A percentile compares a stretch with the other conserved stretches of the same genome.
These are phyloP conservation scores for Fraxinus quadrangulata DNA, from an alignment of 257 asterid genomes.

Conservation along the genomic window DNA sequence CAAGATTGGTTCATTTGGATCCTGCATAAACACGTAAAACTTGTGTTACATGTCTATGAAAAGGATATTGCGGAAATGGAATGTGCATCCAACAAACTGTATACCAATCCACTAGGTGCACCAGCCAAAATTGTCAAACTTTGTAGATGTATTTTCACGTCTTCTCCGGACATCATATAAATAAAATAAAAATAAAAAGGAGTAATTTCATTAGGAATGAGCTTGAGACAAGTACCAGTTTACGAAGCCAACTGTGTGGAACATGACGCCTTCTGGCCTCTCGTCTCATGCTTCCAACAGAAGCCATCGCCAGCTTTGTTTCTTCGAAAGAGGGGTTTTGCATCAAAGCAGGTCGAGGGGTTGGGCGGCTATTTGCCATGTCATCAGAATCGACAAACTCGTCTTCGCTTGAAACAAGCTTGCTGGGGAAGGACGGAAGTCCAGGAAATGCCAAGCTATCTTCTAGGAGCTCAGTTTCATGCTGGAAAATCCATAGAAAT, in stretches of 20 bases:
- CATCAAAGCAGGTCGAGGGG: slow-evolving; percentile 38
- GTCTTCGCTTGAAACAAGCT: slow-evolving; percentile 86
- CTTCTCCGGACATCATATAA: background rate
- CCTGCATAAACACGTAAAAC: slow-evolving; percentile 52
- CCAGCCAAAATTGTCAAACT: slow-evolving; percentile 7
- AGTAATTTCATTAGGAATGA: background rate
- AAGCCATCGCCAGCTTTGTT: slow-evolving; percentile 52
- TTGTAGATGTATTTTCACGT: background rate
- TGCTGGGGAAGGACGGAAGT: slow-evolving; percentile 82
- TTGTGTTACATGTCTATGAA: background rate
- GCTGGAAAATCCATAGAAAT: slow-evolving; percentile 48
- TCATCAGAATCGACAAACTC: slow-evolving; percentile 92
- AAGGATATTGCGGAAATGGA: background rate
- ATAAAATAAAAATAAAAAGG: background rate
- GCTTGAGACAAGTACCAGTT: slow-evolving; percentile 52
- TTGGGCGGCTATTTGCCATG: slow-evolving; percentile 64
- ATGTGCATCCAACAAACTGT: background rate
- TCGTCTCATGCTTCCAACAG: slow-evolving; percentile 54
- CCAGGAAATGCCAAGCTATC: slow-evolving; percentile 84
- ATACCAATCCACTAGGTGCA: slow-evolving; percentile 1
- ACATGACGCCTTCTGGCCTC: slow-evolving; percentile 58
- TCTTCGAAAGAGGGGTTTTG: slow-evolving; percentile 58
- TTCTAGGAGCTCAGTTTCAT: slow-evolving; percentile 88
- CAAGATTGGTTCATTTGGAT: slow-evolving; percentile 71
- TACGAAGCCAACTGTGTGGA: slow-evolving; percentile 78